Conservation (phyloP, 495 filamentous ascomycete species). For the Opeltia flavorubescens region DNA sequence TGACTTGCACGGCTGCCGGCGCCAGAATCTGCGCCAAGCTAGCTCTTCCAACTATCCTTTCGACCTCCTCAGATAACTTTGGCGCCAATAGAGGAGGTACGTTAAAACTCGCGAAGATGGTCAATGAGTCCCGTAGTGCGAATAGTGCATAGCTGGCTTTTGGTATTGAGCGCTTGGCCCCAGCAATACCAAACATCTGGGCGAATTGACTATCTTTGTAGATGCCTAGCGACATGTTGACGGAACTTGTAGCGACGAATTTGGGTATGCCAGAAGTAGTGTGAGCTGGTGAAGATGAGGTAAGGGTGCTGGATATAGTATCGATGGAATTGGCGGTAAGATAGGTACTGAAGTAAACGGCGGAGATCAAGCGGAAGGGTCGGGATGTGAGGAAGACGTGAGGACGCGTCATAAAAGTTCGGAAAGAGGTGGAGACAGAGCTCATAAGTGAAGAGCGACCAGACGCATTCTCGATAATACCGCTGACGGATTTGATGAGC, state of each 20-base stretch:
- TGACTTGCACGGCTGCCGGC: constrained; percentile 66
- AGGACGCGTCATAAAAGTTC: constrained; percentile 51
- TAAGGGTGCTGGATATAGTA: constrained; percentile 38
- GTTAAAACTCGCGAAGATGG: constrained; percentile 91
- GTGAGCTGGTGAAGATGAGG: constrained; percentile 30
- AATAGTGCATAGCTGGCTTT: constrained; percentile 60
- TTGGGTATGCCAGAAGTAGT: constrained; percentile 65
- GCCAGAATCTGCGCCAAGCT: constrained; percentile 67
- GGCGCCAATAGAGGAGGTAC: constrained; percentile 67
- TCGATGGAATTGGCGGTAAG: constrained; percentile 80
- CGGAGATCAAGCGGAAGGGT: constrained; percentile 77
- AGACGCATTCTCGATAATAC: constrained; percentile 91
- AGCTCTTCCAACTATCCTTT: constrained; percentile 36
- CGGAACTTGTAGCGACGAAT: constrained; percentile 66
- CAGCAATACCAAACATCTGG: constrained; percentile 54
- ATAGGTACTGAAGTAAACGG: constrained; percentile 84
- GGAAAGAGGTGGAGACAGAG: constrained; percentile 51
- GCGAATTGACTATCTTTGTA: constrained; percentile 89
- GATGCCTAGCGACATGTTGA: constrained; percentile 82
- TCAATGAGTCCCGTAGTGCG: constrained; percentile 71
- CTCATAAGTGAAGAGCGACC: constrained; percentile 56
- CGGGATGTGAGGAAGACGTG: constrained; percentile 58
- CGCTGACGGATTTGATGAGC: constrained; percentile 32
- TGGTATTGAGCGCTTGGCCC: constrained; percentile 21
- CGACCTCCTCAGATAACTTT: constrained; percentile 24